Evolutionary conservation across 805 yeast genomes (phyloP).

Genomic region (Yarrowia yakushimensis): DNA sequence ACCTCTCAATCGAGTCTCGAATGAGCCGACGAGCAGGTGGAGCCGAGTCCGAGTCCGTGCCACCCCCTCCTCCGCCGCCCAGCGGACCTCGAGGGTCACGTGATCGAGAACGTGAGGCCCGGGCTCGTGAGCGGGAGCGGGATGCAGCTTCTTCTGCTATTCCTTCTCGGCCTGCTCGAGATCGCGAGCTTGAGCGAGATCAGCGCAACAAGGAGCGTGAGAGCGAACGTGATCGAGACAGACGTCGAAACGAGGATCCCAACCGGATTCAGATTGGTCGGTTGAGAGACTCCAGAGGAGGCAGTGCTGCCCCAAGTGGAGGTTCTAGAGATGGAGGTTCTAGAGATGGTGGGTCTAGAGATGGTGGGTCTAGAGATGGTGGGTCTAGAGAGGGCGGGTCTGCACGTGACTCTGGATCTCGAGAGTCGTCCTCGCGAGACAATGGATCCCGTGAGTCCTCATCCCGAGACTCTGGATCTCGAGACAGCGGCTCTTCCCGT

Average conservation of each 20-base stretch:
- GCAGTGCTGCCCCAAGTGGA: not conserved
- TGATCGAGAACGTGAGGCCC: slow-evolving; percentile 20
- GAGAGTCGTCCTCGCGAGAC: not conserved
- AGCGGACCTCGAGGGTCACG: slow-evolving; percentile 1
- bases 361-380: not conserved
- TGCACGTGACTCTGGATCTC: too few species aligned
- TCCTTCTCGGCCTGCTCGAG: slow-evolving; percentile 23
- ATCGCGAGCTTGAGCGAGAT: slow-evolving; percentile 25
- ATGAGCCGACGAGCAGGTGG: slow-evolving; percentile 4
- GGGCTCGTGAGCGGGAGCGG: slow-evolving; percentile 18
- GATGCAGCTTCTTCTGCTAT: not conserved
- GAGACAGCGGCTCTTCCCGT: not conserved
- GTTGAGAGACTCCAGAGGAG: too few species aligned
- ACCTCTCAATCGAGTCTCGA: slow-evolving; percentile 8
- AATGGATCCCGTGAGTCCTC: too few species aligned
- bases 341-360: not conserved
- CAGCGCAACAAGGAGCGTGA: slow-evolving; percentile 21
- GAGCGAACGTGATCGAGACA: not conserved
- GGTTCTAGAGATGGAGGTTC: not conserved
- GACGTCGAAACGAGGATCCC: not conserved
- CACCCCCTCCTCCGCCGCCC: slow-evolving; percentile 14
- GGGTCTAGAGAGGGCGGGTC: not conserved
- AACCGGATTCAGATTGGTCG: slow-evolving; percentile 1
- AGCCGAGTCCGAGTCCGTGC: not conserved
- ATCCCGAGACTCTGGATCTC: not conserved